phyloP scores from a whole-genome alignment of 2,329 filamentous ascomycete genomes.

The Biscogniauxia marginata region DNA sequence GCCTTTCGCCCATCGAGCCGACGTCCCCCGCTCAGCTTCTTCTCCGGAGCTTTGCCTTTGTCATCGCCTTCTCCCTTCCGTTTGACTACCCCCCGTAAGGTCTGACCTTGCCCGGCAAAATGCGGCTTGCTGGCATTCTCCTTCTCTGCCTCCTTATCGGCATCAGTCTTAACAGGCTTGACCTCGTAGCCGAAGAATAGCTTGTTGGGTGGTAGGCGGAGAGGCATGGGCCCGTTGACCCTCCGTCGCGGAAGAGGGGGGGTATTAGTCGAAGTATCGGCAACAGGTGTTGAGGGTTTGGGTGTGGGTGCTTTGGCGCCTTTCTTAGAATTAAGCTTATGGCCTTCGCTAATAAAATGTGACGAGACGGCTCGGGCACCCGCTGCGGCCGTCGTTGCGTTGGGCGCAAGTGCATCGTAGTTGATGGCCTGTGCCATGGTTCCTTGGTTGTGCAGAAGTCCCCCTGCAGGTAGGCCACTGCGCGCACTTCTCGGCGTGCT shows the following conservation, averaged over 20 bases:
- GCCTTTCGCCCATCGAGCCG: constrained; percentile 43
- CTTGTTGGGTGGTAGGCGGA: constrained; percentile 83
- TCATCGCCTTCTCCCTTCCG: constrained; percentile 60
- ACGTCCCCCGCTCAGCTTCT: constrained; percentile 46
- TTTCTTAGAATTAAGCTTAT: constrained; percentile 82
- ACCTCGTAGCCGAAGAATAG: constrained; percentile 96
- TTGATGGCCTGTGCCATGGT: constrained; percentile 99
- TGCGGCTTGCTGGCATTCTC: constrained; percentile 66
- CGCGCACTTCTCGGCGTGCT: constrained; percentile 74
- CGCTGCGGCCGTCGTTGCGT: constrained; percentile 63
- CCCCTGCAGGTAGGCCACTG: constrained; percentile 66
- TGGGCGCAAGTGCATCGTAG: constrained; percentile 85
- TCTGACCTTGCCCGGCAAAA: constrained; percentile 84
- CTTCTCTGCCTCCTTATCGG: constrained; percentile 65
- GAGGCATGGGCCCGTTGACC: constrained; percentile 79
- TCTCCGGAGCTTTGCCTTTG: constrained; percentile 46
- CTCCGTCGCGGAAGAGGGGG: constrained; percentile 39
- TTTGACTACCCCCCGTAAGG: constrained; percentile 67
- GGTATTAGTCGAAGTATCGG: constrained; percentile 49
- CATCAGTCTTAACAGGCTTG: constrained; percentile 80
- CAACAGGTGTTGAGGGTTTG: constrained; percentile 70
- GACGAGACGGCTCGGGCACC: constrained; percentile 49
- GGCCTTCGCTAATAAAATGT: constrained; percentile 77
- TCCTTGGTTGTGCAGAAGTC: constrained; percentile 77
- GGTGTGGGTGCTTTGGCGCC: constrained; percentile 71